These are phyloP conservation scores for Caulochytrium protostelioides DNA, from an alignment of 371 early-diverging fungal genomes.

Conservation along the genomic window DNA sequence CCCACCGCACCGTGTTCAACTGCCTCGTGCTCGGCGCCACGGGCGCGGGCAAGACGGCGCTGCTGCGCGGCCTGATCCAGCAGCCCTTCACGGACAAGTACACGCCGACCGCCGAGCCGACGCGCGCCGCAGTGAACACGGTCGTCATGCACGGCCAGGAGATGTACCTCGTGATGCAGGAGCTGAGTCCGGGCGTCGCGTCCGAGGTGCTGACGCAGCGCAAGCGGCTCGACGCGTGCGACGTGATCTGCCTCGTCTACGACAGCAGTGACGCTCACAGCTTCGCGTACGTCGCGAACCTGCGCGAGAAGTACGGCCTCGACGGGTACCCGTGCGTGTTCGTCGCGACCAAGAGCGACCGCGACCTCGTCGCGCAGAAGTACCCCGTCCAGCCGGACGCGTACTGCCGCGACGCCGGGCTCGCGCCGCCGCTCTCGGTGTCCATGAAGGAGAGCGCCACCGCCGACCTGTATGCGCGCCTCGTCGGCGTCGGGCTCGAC, in stretches of 20 bases:
- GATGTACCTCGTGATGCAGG: conserved; percentile 81
- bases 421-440: conserved; percentile 66
- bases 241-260: conserved; percentile 78
- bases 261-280: conserved; percentile 82
- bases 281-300: conserved; percentile 64
- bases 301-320: conserved; percentile 57
- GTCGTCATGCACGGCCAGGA: conserved; percentile 82
- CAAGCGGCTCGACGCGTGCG: conserved; percentile 60
- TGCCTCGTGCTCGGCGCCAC: conserved; percentile 84
- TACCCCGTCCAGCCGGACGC: conserved; percentile 70
- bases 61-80: conserved; percentile 61
- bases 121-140: conserved; percentile 74
- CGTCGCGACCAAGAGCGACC: conserved; percentile 82
- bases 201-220: conserved; percentile 53
- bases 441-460: conserved; percentile 62
- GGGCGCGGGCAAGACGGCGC: conserved; percentile 66
- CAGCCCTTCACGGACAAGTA: conserved; percentile 53
- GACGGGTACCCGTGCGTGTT: conserved; percentile 67
- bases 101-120: conserved; percentile 44
- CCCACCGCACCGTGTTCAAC: no score
- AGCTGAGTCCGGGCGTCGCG: conserved; percentile 54
- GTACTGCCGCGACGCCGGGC: conserved; percentile 62
- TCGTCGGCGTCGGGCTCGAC: conserved; percentile 67
- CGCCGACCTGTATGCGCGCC: conserved; percentile 64
- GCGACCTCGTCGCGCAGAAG: conserved; percentile 62